Conservation (phyloP, 148 eudicot genomes). For the Talinum fruticosum region DNA sequence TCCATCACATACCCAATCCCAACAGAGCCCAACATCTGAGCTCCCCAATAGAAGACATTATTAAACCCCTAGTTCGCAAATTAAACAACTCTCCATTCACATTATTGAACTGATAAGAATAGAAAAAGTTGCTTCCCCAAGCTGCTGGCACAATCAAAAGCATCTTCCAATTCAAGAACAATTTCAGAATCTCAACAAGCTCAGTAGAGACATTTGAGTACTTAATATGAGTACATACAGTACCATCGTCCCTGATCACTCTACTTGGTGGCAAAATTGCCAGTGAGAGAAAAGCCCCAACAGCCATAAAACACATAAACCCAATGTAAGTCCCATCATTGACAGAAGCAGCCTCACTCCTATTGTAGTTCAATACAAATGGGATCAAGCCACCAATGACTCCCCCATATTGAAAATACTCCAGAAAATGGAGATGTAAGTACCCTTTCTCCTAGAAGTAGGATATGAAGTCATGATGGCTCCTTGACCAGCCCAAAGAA, state of each 20-base stretch:
- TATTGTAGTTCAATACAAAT: constrained; percentile 52
- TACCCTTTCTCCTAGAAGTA: constrained; percentile 56
- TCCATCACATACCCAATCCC: constrained; percentile 75
- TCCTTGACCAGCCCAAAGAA: constrained; percentile 93
- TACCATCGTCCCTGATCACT: constrained; percentile 81
- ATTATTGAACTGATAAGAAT: constrained; percentile 86
- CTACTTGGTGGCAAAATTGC: constrained; percentile 62
- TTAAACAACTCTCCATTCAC: constrained; percentile 89
- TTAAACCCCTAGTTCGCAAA: constrained; percentile 81
- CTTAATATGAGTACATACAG: constrained; percentile 55
- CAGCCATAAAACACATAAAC: constrained; percentile 80
- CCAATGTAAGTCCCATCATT: constrained; percentile 92
- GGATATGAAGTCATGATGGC: constrained; percentile 97
- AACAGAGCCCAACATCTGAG: constrained; percentile 88
- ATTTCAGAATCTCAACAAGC: constrained; percentile 45
- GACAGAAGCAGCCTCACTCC: constrained; percentile 62
- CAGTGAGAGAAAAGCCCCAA: constrained; percentile 58
- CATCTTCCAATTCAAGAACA: constrained; percentile 91
- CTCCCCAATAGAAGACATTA: constrained; percentile 95
- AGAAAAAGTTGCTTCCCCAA: constrained; percentile 90
- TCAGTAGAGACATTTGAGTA: constrained; percentile 68
- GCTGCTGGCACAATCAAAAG: constrained; percentile 67
- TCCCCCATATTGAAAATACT: constrained; percentile 90
- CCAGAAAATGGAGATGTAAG: constrained; percentile 82
- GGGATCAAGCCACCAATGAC: constrained; percentile 94